A percentile compares a stretch with the other conserved stretches of the same genome.
Evolutionary conservation across 2,329 filamentous ascomycete genomes (phyloP).

Genomic region (Pseudocercospora fuligena): DNA sequence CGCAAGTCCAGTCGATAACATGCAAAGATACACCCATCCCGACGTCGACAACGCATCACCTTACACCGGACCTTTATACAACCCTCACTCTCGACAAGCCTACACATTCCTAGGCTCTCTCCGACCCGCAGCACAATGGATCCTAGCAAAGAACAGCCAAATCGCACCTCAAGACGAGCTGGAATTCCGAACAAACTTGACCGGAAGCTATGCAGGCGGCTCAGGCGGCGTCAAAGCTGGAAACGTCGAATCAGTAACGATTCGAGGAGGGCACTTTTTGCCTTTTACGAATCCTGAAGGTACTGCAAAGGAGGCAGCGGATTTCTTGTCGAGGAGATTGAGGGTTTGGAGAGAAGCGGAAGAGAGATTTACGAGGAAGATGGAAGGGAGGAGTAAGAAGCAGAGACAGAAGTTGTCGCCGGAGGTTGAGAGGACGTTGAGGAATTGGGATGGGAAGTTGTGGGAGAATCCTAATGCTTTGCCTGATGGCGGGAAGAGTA

Average conservation of each 20-base stretch:
- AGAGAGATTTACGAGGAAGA: neutral
- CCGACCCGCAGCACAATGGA: slow-evolving; percentile 66
- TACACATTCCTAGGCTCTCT: slow-evolving; percentile 61
- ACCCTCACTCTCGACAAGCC: slow-evolving; percentile 63
- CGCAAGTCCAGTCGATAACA: neutral
- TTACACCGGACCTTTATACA: slow-evolving; percentile 63
- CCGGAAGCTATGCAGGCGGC: slow-evolving; percentile 61
- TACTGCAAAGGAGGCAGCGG: slow-evolving; percentile 60
- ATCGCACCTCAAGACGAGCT: slow-evolving; percentile 54
- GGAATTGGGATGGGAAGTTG: neutral
- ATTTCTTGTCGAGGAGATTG: slow-evolving; percentile 39
- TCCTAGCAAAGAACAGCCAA: slow-evolving; percentile 63
- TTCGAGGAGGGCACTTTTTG: slow-evolving; percentile 74
- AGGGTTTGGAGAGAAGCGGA: slow-evolving; percentile 4
- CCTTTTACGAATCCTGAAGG: slow-evolving; percentile 74
- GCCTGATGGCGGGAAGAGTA: no score
- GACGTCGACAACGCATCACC: slow-evolving; percentile 28
- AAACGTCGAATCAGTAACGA: slow-evolving; percentile 65
- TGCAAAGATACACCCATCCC: slow-evolving; percentile 9
- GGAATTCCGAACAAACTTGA: slow-evolving; percentile 60
- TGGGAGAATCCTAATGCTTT: no score
- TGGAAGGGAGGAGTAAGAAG: neutral
- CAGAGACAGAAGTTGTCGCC: slow-evolving; percentile 14
- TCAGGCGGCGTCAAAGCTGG: slow-evolving; percentile 65
- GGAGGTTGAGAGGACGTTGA: slow-evolving; percentile 5